These are phyloP conservation scores for Deuterostichococcus epilithicus DNA, from an alignment of 139 green algal genomes.

Conservation along the genomic window DNA sequence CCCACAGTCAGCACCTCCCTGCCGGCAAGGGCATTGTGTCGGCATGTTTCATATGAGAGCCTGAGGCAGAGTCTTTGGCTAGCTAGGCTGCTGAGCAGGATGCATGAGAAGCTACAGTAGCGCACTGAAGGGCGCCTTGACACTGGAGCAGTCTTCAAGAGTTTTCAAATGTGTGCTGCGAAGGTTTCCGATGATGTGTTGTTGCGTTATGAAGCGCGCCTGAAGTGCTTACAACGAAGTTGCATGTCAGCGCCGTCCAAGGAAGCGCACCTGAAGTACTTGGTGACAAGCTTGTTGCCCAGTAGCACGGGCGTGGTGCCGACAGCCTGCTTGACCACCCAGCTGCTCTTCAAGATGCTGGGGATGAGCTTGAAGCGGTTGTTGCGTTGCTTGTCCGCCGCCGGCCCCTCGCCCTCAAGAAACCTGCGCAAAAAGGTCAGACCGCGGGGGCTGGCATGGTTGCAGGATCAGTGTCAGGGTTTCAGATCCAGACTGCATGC, in stretches of 20 bases:
- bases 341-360: conserved; percentile 49
- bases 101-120: too few relatives aligned
- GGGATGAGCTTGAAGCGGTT: conserved; percentile 66
- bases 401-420: conserved; percentile 29
- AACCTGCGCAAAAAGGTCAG: conserved; percentile 16
- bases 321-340: conserved; percentile 67
- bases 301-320: conserved; percentile 64
- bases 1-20: too few relatives aligned
- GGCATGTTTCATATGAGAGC: too few relatives aligned
- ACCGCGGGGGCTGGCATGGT: too few relatives aligned
- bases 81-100: too few relatives aligned
- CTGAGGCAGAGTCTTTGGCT: too few relatives aligned
- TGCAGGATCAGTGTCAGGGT: neutral
- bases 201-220: too few relatives aligned
- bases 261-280: conserved; percentile 42
- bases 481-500: neutral
- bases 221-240: neutral
- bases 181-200: too few relatives aligned
- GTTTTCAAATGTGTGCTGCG: too few relatives aligned
- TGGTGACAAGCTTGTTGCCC: conserved; percentile 55
- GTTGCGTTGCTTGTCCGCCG: conserved; percentile 39
- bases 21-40: too few relatives aligned
- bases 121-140: too few relatives aligned
- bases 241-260: neutral
- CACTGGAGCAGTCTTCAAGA: too few relatives aligned